Evolutionary conservation across 768 basidiomycete species (phyloP).

Genomic region (Mycena venus): DNA sequence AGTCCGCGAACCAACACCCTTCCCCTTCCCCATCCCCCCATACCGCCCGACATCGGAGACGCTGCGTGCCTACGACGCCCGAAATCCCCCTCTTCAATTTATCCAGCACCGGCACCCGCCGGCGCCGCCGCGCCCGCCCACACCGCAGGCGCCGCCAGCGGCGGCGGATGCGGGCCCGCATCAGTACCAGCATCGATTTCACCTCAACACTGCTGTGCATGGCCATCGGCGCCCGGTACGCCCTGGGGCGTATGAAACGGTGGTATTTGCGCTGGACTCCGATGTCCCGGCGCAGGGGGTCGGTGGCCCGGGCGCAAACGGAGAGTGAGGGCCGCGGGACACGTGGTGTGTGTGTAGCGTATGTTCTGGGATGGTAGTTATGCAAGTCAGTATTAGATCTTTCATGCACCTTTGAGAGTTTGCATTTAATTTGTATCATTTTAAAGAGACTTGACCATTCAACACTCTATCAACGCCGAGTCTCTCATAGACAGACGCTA

Average conservation of each 20-base stretch:
- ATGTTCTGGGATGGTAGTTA: neutral
- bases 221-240: constrained; percentile 7
- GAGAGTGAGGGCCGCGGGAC: neutral
- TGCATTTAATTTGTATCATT: too few relatives aligned
- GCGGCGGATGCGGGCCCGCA: neutral
- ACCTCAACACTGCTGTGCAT: neutral
- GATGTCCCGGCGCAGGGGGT: neutral
- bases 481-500: too few relatives aligned
- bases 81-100: constrained; percentile 23
- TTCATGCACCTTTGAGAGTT: neutral
- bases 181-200: constrained; percentile 33
- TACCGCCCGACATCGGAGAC: neutral
- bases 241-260: constrained; percentile 30
- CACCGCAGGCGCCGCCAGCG: neutral
- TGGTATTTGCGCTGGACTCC: constrained; percentile 29
- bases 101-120: constrained; percentile 23
- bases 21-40: too few relatives aligned
- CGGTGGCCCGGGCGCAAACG: neutral
- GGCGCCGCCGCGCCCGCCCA: neutral
- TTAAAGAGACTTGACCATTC: too few relatives aligned
- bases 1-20: neutral
- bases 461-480: too few relatives aligned
- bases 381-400: neutral
- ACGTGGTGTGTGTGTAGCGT: neutral
- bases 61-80: constrained; percentile 7